Base-by-base conservation (phyloP, 768 basidiomycete genomes). In the Dentipellis sp. region DNA sequence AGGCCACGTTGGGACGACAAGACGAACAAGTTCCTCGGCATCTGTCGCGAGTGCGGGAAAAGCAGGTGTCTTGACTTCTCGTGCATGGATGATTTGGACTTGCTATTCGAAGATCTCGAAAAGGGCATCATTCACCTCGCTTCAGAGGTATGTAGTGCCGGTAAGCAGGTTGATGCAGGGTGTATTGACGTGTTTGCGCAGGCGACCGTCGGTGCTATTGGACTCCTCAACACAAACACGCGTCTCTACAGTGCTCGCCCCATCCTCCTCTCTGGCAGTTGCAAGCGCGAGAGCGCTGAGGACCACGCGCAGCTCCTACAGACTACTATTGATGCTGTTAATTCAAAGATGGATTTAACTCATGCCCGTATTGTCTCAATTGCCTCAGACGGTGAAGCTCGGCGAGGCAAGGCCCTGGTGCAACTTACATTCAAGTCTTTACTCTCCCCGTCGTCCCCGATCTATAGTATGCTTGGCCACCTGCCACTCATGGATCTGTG, bases 121-220 rank as follows among this genome's bases (percentile, higher is more conserved):
- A 1, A 19, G 9, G 42, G 42, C 5, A 17, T 52, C 0, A 23
- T 55, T 6, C 57, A 58, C 6, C 45, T 55, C 1, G 42, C 45
- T 0, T 23, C 40, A 10, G 50, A 58, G 22, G 58, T 52, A 6
- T 7, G 50, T 39, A 22, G 12, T 7, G 17, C 19, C n/a, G n/a
- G n/a, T n/a, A n/a, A n/a, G n/a, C n/a, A n/a, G n/a, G n/a, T n/a
- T n/a, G n/a, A n/a, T n/a, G n/a, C n/a, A n/a, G n/a, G n/a, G 29
- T 29, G 29, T 29, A 6, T 21, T 47, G n/a, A 49, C 19, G 5
- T 21, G 12, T 21, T 9, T 52, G 34, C 29, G 9, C 22, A 57
- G 56, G 52, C 56, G 3, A 57, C 56, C 1, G 17, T 57, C 4
- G 56, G 56, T 10, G 47, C 52, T 0, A 38, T 57, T n/a, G 38